Base-by-base conservation (phyloP, 139 green algal species). In the Zygnema circumcarinatum region DNA sequence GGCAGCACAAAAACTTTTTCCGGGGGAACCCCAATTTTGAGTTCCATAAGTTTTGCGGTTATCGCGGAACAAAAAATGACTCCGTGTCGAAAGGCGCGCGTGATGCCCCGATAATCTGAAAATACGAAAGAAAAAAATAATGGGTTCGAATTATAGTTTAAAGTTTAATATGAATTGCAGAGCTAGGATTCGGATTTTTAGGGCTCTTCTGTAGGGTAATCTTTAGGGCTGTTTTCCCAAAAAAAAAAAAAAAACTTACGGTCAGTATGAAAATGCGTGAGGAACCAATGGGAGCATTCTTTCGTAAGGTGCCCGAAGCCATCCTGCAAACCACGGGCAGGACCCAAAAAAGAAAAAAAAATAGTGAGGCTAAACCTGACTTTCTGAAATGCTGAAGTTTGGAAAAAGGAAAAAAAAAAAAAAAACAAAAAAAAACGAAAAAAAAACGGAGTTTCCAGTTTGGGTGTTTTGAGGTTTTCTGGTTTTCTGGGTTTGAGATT, bases 91-190 rank as follows among this genome's bases (percentile, higher is more conserved):
- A 93, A 92, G 0, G 16, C 32, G 36, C 83, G 88, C 22, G 89
- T 93, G 36, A 93, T 83, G n/a, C 91, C 91, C 20, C 56, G 22
- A 86, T 93, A 93, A 62, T 93, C 85, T 90, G 78, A 3, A n/a
- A 25, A 31, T 29, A 88, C 36, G n/a, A n/a, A n/a, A n/a, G n/a
- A n/a, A n/a, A n/a, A n/a, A n/a, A 32, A 1, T n/a, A 32, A 11
- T 2, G 35, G 25, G 29, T 31, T 62, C 2, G 2, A 2, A 32
- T 7, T 11, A 75, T 33, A 41, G 67, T 16, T 2, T 7, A n/a
- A 83, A 42, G 38, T n/a, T 69, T 38, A n/a, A 32, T 16, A 78
- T 29, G 38, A 22, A 35, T 16, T 32, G 25, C 11, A 25, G 1
- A 41, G 67, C 56, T 21, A 76, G 38, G 2, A 84, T 1, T 33